Conservation (phyloP, 768 basidiomycete species). For the Tylopilus plumbeoviolaceoides region DNA sequence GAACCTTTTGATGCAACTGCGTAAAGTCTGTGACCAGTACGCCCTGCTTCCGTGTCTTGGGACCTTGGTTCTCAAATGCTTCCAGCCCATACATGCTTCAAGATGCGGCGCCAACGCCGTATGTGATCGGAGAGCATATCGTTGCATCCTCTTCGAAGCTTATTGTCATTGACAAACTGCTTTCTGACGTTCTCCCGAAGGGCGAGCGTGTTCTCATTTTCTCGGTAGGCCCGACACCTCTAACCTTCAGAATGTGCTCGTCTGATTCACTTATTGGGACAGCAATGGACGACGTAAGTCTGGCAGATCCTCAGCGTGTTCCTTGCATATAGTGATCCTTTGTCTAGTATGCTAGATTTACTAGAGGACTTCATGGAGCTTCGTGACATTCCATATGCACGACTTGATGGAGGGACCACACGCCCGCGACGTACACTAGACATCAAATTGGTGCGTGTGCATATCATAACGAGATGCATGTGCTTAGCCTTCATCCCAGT, state of each 20-base stretch:
- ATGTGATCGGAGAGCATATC: constrained; percentile 50
- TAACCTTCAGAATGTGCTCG: background rate
- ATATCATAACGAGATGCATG: background rate
- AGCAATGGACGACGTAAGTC: constrained; percentile 57
- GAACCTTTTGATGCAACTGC: constrained; percentile 69
- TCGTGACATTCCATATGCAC: constrained; percentile 55
- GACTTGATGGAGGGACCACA: constrained; percentile 52
- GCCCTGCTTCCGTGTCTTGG: constrained; percentile 12
- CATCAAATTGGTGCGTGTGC: constrained; percentile 46
- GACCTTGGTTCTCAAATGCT: constrained; percentile 1
- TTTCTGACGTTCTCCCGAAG: constrained; percentile 51
- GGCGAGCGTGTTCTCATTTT: constrained; percentile 67
- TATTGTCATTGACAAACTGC: constrained; percentile 55
- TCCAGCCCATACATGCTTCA: constrained; percentile 50
- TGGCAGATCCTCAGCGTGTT: background rate
- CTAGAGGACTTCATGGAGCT: constrained; percentile 64
- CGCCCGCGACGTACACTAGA: constrained; percentile 55
- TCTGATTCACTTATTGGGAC: constrained; percentile 13
- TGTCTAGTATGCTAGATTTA: constrained; percentile 58
- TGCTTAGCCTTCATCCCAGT: constrained; percentile 31
- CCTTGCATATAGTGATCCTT: constrained; percentile 1
- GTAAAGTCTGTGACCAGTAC: constrained; percentile 68
- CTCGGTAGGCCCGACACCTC: constrained; percentile 39
- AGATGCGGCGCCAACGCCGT: constrained; percentile 47
- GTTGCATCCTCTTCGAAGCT: constrained; percentile 55